Evolutionary conservation across 148 eudicot species (phyloP).

Genomic region (Persicaria maculosa): DNA sequence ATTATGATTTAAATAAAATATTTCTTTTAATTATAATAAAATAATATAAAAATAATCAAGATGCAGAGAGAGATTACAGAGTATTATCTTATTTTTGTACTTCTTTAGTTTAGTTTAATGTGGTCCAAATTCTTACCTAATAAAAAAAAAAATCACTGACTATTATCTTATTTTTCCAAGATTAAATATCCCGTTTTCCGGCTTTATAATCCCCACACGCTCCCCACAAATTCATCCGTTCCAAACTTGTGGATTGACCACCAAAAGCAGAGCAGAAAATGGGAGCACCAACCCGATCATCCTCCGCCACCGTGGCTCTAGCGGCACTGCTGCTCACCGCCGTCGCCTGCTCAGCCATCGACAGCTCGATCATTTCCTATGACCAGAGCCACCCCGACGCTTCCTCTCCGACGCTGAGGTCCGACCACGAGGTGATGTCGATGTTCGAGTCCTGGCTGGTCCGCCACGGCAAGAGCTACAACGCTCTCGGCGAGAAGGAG

Average conservation of each 20-base stretch:
- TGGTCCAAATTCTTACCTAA: no score
- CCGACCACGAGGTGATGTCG: conserved; percentile 38
- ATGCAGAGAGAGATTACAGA: no score
- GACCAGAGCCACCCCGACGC: conserved; percentile 15
- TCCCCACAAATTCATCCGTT: neutral
- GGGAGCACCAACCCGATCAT: neutral
- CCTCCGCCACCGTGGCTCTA: neutral
- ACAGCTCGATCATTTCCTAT: conserved; percentile 44
- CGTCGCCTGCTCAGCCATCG: conserved; percentile 22
- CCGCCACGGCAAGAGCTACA: conserved; percentile 46
- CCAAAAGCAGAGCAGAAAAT: neutral
- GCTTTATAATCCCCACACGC: neutral
- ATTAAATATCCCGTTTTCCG: neutral
- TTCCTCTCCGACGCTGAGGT: neutral
- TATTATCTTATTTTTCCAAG: neutral
- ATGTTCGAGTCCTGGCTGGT: conserved; percentile 70
- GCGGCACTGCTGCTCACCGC: neutral
- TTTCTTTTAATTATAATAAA: no score
- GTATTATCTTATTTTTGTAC: no score
- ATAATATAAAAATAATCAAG: no score
- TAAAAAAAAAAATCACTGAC: no score
- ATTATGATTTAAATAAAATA: no score
- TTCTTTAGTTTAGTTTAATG: no score
- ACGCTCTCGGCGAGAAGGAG: conserved; percentile 56
- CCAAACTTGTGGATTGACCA: neutral